Evolutionary conservation across 2,329 filamentous ascomycete species (phyloP).

Genomic region (Colletotrichum orchidophilum): DNA sequence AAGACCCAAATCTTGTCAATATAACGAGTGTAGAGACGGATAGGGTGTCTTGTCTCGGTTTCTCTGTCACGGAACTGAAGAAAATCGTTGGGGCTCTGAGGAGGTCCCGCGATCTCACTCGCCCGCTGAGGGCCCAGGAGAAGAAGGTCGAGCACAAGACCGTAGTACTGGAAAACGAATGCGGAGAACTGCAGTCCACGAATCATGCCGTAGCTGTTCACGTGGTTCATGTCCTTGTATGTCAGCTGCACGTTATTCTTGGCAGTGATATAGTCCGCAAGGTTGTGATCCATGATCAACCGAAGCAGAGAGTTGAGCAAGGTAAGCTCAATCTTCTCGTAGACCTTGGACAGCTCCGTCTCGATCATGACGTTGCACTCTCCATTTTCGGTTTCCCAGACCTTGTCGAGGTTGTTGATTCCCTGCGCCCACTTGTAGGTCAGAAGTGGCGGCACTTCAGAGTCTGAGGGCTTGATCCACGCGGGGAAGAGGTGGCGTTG

Average conservation of each 20-base stretch:
- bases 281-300: conserved; percentile 98
- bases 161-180: conserved; percentile 99
- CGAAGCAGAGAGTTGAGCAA: conserved; percentile 91
- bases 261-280: conserved; percentile 98
- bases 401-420: conserved; percentile 96
- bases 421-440: conserved; percentile 99
- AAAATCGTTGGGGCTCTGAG: conserved; percentile 95
- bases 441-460: conserved; percentile 92
- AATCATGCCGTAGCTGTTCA: conserved; percentile 98
- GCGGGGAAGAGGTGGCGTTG: conserved; percentile 96
- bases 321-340: conserved; percentile 98
- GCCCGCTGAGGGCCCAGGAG: conserved; percentile 93
- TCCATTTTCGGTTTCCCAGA: conserved; percentile 93
- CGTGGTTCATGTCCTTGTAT: conserved; percentile 99
- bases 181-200: conserved; percentile 97
- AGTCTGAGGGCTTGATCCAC: conserved; percentile 99
- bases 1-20: conserved; percentile 99
- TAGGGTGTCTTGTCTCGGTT: conserved; percentile 92
- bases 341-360: conserved; percentile 98
- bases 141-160: conserved; percentile 91
- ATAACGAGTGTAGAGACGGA: conserved; percentile 96
- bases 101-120: conserved; percentile 96
- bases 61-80: conserved; percentile 94
- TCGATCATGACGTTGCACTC: conserved; percentile 99
- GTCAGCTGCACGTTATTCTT: conserved; percentile 99